A percentile compares a stretch with the other conserved stretches of the same genome.
These are phyloP conservation scores for Capsella bursapastoris DNA, from an alignment of 345 rosid genomes.

Conservation along the genomic window DNA sequence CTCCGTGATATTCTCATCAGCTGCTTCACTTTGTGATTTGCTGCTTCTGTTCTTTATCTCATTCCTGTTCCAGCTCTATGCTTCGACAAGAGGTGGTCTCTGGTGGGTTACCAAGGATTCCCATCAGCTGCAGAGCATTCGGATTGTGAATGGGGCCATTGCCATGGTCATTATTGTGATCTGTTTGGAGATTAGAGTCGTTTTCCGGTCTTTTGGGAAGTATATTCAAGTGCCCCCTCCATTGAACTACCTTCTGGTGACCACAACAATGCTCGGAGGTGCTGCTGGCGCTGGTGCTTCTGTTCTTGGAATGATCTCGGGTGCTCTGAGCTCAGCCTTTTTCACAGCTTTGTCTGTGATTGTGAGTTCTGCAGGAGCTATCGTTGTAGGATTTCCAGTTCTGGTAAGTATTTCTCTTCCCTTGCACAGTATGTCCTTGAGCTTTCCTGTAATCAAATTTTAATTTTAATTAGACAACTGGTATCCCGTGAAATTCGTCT, in stretches of 20 bases:
- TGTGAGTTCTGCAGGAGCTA: constrained; percentile 92
- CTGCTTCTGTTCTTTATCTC: constrained; percentile 88
- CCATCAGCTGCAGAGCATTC: constrained; percentile 75
- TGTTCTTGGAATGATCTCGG: constrained; percentile 87
- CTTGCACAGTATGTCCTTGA: constrained; percentile 3
- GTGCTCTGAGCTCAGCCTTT: constrained; percentile 72
- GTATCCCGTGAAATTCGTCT: constrained; percentile 14
- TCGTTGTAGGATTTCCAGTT: constrained; percentile 90
- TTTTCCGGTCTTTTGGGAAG: constrained; percentile 92
- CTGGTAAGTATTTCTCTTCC: constrained; percentile 59
- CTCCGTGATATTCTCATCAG: constrained; percentile 72
- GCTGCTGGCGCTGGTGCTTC: constrained; percentile 87
- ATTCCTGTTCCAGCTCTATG: constrained; percentile 85
- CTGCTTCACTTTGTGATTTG: constrained; percentile 73
- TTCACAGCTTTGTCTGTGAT: constrained; percentile 82
- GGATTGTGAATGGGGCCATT: constrained; percentile 83
- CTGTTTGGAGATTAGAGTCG: constrained; percentile 92
- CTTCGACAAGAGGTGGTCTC: constrained; percentile 91
- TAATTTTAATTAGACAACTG: neutral
- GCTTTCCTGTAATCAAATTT: constrained; percentile 14
- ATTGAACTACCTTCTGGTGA: constrained; percentile 82
- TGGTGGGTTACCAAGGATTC: constrained; percentile 90
- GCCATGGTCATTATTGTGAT: constrained; percentile 85
- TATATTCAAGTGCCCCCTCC: constrained; percentile 98
- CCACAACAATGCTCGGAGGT: constrained; percentile 89